phyloP scores from a whole-genome alignment of 495 filamentous ascomycete genomes.

The Tuber magnatum region DNA sequence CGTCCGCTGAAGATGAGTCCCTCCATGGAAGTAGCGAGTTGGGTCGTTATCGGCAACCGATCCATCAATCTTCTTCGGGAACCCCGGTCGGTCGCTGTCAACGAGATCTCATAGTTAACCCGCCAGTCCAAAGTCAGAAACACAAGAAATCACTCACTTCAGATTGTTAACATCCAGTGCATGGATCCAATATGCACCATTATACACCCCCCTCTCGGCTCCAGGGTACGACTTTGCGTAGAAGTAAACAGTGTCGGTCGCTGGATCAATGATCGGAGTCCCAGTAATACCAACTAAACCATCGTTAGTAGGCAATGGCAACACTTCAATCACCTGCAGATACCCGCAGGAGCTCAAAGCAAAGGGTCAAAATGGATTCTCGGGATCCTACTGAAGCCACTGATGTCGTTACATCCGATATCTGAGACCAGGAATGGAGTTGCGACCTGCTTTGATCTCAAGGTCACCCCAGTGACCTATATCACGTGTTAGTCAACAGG shows the following conservation, averaged over 20 bases:
- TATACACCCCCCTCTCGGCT: constrained; percentile 17
- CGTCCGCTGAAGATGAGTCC: constrained; percentile 45
- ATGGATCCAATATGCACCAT: constrained; percentile 20
- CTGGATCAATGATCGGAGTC: constrained; percentile 43
- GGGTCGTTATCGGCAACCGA: constrained; percentile 44
- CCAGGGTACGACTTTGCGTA: constrained; percentile 44
- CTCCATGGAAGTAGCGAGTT: constrained; percentile 45
- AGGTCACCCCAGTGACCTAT: constrained; percentile 38
- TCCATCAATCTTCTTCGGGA: constrained; percentile 45
- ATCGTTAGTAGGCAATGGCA: neutral
- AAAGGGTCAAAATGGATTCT: constrained; percentile 1
- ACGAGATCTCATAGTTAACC: neutral
- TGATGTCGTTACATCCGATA: constrained; percentile 45
- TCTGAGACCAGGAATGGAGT: constrained; percentile 43
- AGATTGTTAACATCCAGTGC: constrained; percentile 15
- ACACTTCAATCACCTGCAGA: neutral
- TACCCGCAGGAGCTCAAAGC: neutral
- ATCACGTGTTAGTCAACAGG: constrained; percentile 6
- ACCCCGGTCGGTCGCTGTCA: constrained; percentile 40
- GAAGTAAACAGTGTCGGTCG: constrained; percentile 44
- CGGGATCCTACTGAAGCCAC: constrained; percentile 34
- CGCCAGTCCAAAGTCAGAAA: neutral
- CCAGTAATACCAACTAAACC: constrained; percentile 41
- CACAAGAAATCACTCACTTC: constrained; percentile 6
- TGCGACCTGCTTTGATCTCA: constrained; percentile 40